Base-by-base conservation (phyloP, 257 asterid genomes). In the Solanum lycopersicoides region DNA sequence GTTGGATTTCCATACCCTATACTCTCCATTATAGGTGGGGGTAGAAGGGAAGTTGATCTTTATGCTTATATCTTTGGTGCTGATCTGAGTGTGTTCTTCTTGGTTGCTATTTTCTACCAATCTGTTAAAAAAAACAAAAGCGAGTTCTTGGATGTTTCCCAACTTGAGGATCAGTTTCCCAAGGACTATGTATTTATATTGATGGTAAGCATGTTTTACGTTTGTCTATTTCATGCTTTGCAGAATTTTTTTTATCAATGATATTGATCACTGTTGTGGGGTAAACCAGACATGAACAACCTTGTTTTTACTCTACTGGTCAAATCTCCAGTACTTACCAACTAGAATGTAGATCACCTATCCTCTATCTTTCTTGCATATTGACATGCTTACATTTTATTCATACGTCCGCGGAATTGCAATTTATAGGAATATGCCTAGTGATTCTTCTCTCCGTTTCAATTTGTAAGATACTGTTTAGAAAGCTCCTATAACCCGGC, bases 91-190 rank as follows among this genome's bases (percentile, higher is more conserved):
- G 98, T 96, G 88, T 97, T 97, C 95, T 97, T 97, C 91, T 92
- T 97, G 95, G 99, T 97, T 74, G 97, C 97, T 73, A 91, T 95
- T 80, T 97, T 97, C 91, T 96, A 97, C 92, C 98, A 96, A 84
- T 95, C 98, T 21, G 98, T 97, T 86, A 92, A 95, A 25, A 97
- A 96, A 88, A 97, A 97, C 86, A 96, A 96, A 91, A 96, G 94
- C 75, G 96, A 97, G 80, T 90, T 97, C 90, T 95, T 97, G 3
- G 99, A 97, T 93, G 98, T 94, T 88, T 97, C 95, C 92, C 99
- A 97, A 92, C 98, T 97, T 65, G 99, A 97, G 92, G 99, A 97
- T 90, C 99, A 97, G 91, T 97, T 97, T 88, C 99, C 99, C 1
- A 96, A 96, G 88, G 99, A 97, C 89, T 97, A 89, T 69, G 99